Evolutionary conservation across 495 filamentous ascomycete genomes (phyloP), one percentile per base, ranked within the genome.

Genomic region (Aspergillus nanangensis): DNA sequence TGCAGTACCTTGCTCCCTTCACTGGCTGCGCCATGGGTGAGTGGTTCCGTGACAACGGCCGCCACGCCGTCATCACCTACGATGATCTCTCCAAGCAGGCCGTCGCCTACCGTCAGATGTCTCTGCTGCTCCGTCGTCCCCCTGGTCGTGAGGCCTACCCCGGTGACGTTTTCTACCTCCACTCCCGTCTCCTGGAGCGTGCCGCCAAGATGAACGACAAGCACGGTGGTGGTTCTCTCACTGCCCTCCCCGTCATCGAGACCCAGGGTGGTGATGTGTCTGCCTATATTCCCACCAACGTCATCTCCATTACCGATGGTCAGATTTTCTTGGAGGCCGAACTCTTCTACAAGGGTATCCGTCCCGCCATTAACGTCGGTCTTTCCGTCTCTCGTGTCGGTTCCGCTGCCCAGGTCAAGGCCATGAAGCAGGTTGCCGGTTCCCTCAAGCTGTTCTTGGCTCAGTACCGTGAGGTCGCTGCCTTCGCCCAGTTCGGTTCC

Each of bases 191-290:
- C 51, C 81, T 98, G 47, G 93, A 98, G 81, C 93, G 93, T 84
- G 87, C 94, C 56, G 93, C 93, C 75, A 98, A 98, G 89, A 91
- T 98, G 84, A 95, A 80, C 81, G 82, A 92, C 71, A 95, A 88
- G 74, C 87, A 84, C 72, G 94, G 94, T 66, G 88, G 86, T 73
- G 93, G 93, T 63, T 97, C 93, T 57, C 79, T 98, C 65, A 98
- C 93, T 71, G 94, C 94, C 54, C 86, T 98, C 39, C 93, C 93
- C 69, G 75, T 98, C 76, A 98, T 98, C 69, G 93, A 98, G 80
- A 98, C 93, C 71, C 94, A 97, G 80, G 93, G 93, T 86, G 93
- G 93, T 87, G 93, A 98, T 75, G 93, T 98, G 72, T 97, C 94
- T 61, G 93, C 93, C 58, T 98, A 97, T 76, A 98, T 98, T 81